Conservation (phyloP, 2,329 filamentous ascomycete species). For the Bimuria novae-zelandiae region DNA sequence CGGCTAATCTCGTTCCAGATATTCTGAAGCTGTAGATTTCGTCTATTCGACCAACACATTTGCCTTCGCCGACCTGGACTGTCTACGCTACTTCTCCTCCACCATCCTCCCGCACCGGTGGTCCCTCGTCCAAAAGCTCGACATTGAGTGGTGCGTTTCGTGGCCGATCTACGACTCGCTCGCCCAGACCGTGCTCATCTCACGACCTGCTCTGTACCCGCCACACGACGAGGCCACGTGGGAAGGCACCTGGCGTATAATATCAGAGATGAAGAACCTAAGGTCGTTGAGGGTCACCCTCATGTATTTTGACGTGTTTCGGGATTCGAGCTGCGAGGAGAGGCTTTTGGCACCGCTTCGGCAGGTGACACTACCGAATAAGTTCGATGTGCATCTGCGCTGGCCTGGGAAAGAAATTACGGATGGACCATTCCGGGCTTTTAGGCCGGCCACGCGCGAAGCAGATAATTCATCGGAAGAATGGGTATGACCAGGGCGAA, state of each 20-base stretch:
- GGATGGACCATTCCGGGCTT: constrained; percentile 39
- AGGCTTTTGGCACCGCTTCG: constrained; percentile 22
- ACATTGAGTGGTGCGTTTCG: constrained; percentile 24
- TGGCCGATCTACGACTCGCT: constrained; percentile 30
- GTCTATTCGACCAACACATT: constrained; percentile 29
- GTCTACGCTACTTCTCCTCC: constrained; percentile 25
- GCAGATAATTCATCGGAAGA: not conserved
- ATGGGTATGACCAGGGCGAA: not conserved
- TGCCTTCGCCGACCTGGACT: constrained; percentile 29
- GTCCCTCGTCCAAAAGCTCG: constrained; percentile 17
- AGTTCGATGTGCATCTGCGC: constrained; percentile 23
- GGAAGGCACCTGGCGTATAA: constrained; percentile 29
- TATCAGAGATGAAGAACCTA: constrained; percentile 22
- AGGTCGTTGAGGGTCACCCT: constrained; percentile 19
- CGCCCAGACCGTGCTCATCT: constrained; percentile 20
- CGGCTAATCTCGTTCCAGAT: constrained; percentile 12
- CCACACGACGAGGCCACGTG: constrained; percentile 30
- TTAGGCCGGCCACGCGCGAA: constrained; percentile 11
- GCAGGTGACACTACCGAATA: constrained; percentile 16
- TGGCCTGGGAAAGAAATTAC: constrained; percentile 20
- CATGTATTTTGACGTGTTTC: constrained; percentile 26
- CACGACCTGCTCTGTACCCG: constrained; percentile 22
- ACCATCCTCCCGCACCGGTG: constrained; percentile 25
- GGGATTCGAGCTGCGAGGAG: constrained; percentile 21
- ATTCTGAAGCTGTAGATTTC: constrained; percentile 25